Percentiles rank a stretch among this genome's conserved stretches.
Conservation (phyloP, 2,329 filamentous ascomycete species). For the Fusarium sp. region DNA sequence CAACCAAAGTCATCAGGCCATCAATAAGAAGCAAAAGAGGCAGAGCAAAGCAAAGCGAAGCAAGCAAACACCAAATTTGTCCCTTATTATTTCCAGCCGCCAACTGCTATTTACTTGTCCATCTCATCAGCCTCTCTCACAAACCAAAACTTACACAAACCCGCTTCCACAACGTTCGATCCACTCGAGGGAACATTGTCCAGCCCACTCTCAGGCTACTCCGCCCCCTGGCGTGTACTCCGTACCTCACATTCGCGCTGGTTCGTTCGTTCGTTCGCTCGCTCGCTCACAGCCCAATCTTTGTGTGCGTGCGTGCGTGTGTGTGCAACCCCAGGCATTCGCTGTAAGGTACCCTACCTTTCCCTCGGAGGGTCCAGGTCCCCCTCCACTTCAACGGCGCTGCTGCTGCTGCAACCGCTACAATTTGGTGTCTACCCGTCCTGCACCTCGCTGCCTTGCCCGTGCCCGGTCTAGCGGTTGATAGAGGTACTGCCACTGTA, state of each 20-base stretch:
- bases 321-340: conserved; percentile 25
- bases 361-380: conserved; percentile 13
- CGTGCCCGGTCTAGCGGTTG: conserved; percentile 25
- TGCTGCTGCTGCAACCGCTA: conserved; percentile 7
- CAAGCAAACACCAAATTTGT: neutral
- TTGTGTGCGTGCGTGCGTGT: neutral
- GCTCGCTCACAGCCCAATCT: neutral
- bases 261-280: neutral
- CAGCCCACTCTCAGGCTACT: conserved; percentile 13
- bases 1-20: conserved; percentile 9
- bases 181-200: conserved; percentile 12
- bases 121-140: neutral
- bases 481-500: conserved; percentile 3
- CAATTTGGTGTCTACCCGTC: neutral
- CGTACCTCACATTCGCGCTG: neutral
- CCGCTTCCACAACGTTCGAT: conserved; percentile 31
- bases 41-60: neutral
- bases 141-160: conserved; percentile 22
- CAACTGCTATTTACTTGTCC: neutral
- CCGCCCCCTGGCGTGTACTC: conserved; percentile 18
- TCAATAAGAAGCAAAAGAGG: conserved; percentile 19
- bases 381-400: conserved; percentile 33
- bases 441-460: neutral
- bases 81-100: neutral
- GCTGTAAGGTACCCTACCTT: conserved; percentile 36